phyloP scores from a whole-genome alignment of 441 rosid genomes.

The Pelargonium fulgidum region DNA sequence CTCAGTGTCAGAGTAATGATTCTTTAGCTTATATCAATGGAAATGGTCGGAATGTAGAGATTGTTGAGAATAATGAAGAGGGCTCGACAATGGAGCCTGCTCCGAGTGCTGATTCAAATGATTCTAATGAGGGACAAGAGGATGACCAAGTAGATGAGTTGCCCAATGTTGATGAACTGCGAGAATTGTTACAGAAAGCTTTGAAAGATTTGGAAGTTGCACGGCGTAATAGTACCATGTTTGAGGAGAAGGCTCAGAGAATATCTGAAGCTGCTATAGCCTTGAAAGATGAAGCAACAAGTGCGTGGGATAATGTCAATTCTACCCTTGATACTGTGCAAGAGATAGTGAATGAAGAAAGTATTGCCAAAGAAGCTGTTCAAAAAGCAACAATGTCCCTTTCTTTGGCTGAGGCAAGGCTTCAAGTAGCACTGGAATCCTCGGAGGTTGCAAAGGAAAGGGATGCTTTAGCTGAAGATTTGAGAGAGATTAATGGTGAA shows the following conservation, averaged over 20 bases:
- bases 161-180: constrained; percentile 50
- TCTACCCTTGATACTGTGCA: constrained; percentile 45
- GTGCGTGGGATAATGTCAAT: constrained; percentile 61
- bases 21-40: constrained; percentile 52
- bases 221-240: constrained; percentile 61
- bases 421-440: constrained; percentile 56
- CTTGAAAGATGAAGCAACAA: constrained; percentile 67
- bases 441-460: constrained; percentile 34
- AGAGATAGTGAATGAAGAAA: constrained; percentile 58
- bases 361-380: constrained; percentile 60
- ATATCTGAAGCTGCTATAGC: constrained; percentile 87
- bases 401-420: constrained; percentile 79
- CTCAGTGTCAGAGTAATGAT: constrained; percentile 57
- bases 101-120: constrained; percentile 26
- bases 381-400: constrained; percentile 73
- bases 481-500: constrained; percentile 31
- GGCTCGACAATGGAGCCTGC: constrained; percentile 18
- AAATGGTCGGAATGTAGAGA: constrained; percentile 45
- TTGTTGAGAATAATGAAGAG: constrained; percentile 33
- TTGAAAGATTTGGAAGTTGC: constrained; percentile 69
- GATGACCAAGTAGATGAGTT: constrained; percentile 35
- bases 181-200: constrained; percentile 54
- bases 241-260: constrained; percentile 85
- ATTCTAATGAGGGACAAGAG: constrained; percentile 30
- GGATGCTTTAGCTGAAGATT: constrained; percentile 29